Base-by-base conservation (phyloP, 805 yeast genomes). In the Yarrowia osloensis region DNA sequence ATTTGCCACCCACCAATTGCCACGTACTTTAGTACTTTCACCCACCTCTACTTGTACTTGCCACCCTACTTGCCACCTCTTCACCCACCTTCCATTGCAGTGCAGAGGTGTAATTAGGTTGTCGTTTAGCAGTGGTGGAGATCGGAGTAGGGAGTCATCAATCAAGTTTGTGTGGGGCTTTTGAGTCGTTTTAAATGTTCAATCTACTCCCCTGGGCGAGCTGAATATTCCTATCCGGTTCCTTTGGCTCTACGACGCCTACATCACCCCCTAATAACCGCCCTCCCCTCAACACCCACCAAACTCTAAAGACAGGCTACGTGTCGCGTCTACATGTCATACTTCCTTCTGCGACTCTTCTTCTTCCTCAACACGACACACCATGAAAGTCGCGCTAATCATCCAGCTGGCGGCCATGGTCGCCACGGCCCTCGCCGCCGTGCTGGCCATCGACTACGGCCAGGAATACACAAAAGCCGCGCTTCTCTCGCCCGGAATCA, bases 371-470 rank as follows among this genome's bases (percentile, higher is more conserved):
- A n/a, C 39, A 39, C 31, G 13, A 22, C 47, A 40, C 33, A 28
- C 13, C 2, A 57, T 57, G 63, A 57, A 57, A 40, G 39, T 57
- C 49, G 49, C 63, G 7, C 37, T 19, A 28, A 21, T 57, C 24
- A 39, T 57, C 49, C 63, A 57, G 35, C 62, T 69, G 54, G 65
- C 47, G 35, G 50, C 70, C n/a, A 28, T 61, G 68, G 62, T 65
- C 28, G 69, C 65, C 19, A 55, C 68, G 42, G 77, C 72, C 1
- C 46, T 68, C 2, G 86, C 84, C 12, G 94, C 97, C 2, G 83
- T 95, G 11, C 79, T 95, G 61, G 98, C 97, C 24, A 81, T 95
- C 44, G 99, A 95, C 75, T 87, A 83, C 74, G 99, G 99, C 65
- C 88, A 90, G 67, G 94, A 92, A 73, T 89, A 81, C 80, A 85